These are phyloP conservation scores for Aspergillus tanneri DNA, from an alignment of 2,329 filamentous ascomycete species.

Conservation along the genomic window DNA sequence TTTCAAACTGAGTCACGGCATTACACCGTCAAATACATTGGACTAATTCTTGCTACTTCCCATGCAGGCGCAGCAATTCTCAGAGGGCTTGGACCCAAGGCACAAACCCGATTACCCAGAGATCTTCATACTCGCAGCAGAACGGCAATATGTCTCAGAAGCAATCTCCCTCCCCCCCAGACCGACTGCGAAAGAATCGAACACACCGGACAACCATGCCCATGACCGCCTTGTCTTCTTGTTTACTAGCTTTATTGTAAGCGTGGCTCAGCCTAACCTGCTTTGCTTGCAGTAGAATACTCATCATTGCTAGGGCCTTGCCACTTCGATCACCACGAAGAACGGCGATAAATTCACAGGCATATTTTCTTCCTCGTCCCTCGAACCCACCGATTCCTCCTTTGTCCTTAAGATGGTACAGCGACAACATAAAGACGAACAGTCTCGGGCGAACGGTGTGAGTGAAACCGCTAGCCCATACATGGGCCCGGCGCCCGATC, in stretches of 20 bases:
- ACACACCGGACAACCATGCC: constrained; percentile 56
- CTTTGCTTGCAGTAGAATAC: constrained; percentile 9
- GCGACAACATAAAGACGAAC: constrained; percentile 43
- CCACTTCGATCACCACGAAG: constrained; percentile 56
- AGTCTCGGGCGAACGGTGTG: constrained; percentile 42
- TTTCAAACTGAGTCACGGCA: neutral
- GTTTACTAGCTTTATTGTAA: constrained; percentile 59
- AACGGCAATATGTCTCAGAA: constrained; percentile 56
- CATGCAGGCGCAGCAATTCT: constrained; percentile 51
- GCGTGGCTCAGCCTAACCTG: constrained; percentile 24
- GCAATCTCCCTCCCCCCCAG: constrained; percentile 40
- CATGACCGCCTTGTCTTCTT: constrained; percentile 61
- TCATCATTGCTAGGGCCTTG: constrained; percentile 51
- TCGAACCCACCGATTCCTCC: constrained; percentile 53
- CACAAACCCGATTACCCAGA: constrained; percentile 61
- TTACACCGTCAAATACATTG: constrained; percentile 15
- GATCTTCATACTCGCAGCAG: constrained; percentile 49
- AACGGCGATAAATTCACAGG: constrained; percentile 62
- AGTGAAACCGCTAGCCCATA: constrained; percentile 41
- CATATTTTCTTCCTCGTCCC: constrained; percentile 57
- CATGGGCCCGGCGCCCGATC: constrained; percentile 45
- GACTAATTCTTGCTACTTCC: constrained; percentile 18
- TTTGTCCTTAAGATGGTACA: constrained; percentile 67
- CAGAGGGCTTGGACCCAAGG: constrained; percentile 62
- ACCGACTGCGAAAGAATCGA: constrained; percentile 49